Percentiles rank a stretch among this genome's conserved stretches.
phyloP scores from a whole-genome alignment of 257 asterid species.

The Sherardia arvensis region DNA sequence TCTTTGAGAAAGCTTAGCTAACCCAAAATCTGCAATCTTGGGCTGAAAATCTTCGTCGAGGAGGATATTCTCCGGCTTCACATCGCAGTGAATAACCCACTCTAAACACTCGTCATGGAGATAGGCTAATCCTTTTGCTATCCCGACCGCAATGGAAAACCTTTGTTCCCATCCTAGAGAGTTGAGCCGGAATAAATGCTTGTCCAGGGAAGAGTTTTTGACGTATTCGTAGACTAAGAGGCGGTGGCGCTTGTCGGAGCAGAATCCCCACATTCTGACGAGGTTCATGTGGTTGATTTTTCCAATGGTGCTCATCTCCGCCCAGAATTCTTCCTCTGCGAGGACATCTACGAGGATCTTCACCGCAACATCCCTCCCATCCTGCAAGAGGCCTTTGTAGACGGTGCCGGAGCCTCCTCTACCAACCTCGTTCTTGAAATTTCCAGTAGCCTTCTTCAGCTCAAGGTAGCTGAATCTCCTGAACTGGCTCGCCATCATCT shows the following conservation, averaged over 20 bases:
- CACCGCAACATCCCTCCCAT: not conserved
- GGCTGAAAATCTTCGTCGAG: conserved; percentile 19
- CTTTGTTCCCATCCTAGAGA: conserved; percentile 28
- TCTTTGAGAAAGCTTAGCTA: conserved; percentile 29
- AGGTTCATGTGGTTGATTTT: conserved; percentile 31
- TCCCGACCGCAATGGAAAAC: conserved; percentile 28
- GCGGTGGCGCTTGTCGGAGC: conserved; percentile 23
- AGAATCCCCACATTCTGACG: conserved; percentile 39
- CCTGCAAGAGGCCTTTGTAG: not conserved
- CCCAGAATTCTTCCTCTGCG: conserved; percentile 13
- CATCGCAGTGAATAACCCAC: conserved; percentile 42
- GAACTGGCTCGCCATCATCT: conserved; percentile 1
- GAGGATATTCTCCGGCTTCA: conserved; percentile 34
- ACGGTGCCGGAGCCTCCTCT: conserved; percentile 4
- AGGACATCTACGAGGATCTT: not conserved
- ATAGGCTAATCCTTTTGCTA: conserved; percentile 30
- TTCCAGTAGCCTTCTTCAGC: not conserved
- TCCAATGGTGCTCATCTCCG: conserved; percentile 28
- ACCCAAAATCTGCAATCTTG: conserved; percentile 41
- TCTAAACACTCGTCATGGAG: conserved; percentile 38
- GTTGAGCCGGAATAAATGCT: conserved; percentile 12
- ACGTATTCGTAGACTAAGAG: conserved; percentile 29
- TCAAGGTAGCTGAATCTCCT: conserved; percentile 1
- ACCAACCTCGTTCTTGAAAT: not conserved
- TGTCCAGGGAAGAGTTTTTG: conserved; percentile 26